Conservation (phyloP, 2,329 filamentous ascomycete species). For the Botryosphaeria agaves region DNA sequence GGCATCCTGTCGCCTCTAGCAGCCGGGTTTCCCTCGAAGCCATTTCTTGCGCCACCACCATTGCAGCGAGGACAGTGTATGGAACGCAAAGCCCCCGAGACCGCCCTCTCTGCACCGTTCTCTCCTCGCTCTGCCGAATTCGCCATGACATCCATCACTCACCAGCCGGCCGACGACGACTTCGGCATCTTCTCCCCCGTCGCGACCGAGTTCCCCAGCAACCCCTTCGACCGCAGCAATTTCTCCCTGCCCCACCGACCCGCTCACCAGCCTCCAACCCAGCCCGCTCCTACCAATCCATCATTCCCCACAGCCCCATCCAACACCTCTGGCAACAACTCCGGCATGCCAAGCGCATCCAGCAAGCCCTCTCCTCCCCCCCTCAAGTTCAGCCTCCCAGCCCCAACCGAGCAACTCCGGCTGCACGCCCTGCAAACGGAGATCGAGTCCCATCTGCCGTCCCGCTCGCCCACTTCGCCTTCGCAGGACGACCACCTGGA, state of each 20-base stretch:
- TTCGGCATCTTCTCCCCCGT: slow-evolving; percentile 1
- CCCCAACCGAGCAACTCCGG: neutral
- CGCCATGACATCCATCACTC: neutral
- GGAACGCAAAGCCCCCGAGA: no score
- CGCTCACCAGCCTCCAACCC: slow-evolving; percentile 5
- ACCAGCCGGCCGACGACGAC: neutral
- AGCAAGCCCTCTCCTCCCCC: no score
- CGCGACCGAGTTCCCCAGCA: neutral
- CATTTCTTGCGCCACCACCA: slow-evolving; percentile 18
- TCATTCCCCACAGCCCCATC: neutral
- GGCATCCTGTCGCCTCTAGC: slow-evolving; percentile 19
- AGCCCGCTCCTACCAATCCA: neutral
- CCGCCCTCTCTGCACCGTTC: no score
- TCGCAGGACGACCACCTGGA: slow-evolving; percentile 18
- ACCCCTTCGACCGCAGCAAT: slow-evolving; percentile 1
- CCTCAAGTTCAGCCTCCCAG: neutral
- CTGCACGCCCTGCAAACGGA: neutral
- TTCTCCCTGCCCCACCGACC: slow-evolving; percentile 1
- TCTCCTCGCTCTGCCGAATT: slow-evolving; percentile 1
- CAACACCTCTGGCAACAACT: no score
- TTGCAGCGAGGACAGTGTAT: no score
- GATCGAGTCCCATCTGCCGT: neutral
- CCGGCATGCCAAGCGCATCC: no score
- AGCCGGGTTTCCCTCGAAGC: slow-evolving; percentile 17
- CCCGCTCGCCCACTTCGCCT: slow-evolving; percentile 6